Conservation (phyloP, 805 yeast genomes). For the Metschnikowia koreensis region DNA sequence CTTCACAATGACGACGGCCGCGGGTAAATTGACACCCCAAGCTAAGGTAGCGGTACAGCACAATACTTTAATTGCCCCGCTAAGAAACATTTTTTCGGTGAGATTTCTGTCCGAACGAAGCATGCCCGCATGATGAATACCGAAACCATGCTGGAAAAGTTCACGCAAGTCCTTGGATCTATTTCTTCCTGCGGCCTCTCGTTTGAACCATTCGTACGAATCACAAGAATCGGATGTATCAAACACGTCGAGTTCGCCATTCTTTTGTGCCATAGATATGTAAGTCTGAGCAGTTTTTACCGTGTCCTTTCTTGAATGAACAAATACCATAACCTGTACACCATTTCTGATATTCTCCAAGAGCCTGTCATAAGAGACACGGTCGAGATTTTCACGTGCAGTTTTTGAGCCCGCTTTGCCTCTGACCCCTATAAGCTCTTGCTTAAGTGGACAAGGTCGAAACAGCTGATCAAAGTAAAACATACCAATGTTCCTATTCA, state of each 20-base stretch:
- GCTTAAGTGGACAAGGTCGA: conserved; percentile 91
- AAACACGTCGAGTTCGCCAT: conserved; percentile 55
- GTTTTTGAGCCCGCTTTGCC: conserved; percentile 81
- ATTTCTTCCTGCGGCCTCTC: conserved; percentile 67
- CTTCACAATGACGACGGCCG: conserved; percentile 93
- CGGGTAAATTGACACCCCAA: conserved; percentile 99
- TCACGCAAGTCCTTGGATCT: conserved; percentile 80
- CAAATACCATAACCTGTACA: conserved; percentile 94
- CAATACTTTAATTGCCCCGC: conserved; percentile 83
- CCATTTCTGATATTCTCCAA: conserved; percentile 64
- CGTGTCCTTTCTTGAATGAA: conserved; percentile 93
- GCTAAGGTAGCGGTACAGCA: conserved; percentile 98
- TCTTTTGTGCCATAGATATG: conserved; percentile 62
- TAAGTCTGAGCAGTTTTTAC: conserved; percentile 75
- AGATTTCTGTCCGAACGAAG: conserved; percentile 83
- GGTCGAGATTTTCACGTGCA: conserved; percentile 71
- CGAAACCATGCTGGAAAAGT: conserved; percentile 77
- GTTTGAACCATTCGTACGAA: conserved; percentile 43
- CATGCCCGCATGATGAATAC: conserved; percentile 98
- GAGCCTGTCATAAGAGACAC: conserved; percentile 72
- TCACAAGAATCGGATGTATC: conserved; percentile 50
- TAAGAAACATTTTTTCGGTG: conserved; percentile 81
- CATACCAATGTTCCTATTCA: conserved; percentile 86
- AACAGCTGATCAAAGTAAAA: conserved; percentile 91
- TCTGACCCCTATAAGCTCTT: conserved; percentile 79